Evolutionary conservation across 495 filamentous ascomycete species (phyloP), one percentile per base, ranked within the genome.

Genomic region (Viridothelium virens): DNA sequence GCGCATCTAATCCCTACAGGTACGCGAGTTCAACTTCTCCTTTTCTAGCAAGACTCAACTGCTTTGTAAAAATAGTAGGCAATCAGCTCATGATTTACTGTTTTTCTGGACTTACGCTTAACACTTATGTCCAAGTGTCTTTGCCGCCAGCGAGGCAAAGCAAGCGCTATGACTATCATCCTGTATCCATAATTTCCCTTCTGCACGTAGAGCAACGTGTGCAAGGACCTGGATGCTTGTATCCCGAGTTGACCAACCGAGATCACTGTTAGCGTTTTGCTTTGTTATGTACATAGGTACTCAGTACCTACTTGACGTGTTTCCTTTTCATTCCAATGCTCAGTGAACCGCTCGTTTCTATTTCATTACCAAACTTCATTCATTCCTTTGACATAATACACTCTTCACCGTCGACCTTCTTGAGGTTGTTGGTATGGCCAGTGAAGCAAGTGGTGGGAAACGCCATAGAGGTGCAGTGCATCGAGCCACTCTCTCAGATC

Each of bases 401-500:
- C 16, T 53, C 16, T 53, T 14, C 18, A 11, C 18, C 18, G 18
- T 53, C 48, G n/a, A 14, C 5, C 16, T 25, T 53, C 12, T n/a
- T 14, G 5, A 14, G 12, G 12, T 5, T 16, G 16, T 46, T n/a
- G 0, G 5, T 25, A 59, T 59, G 53, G 53, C 7, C 7, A 31
- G 36, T 14, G 11, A 59, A 59, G 3, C 53, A 18, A 36, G 7
- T 18, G 10, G 14, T 7, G 31, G 31, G 14, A 59, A 59, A 36
- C 3, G 31, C 18, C 53, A 59, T 33, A 10, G 25, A 0, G 53
- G 53, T 7, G 53, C 53, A 34, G 53, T 36, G 36, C 53, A 59
- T 18, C n/a, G 53, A 59, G 53, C 53, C 5, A 59, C 53, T 11
- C 53, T 59, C 53, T 59, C 53, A 34, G 53, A 59, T 31, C 53